Percentiles rank a stretch among this genome's conserved stretches.
phyloP scores from a whole-genome alignment of 768 basidiomycete genomes.

The Clathrus columnatus region DNA sequence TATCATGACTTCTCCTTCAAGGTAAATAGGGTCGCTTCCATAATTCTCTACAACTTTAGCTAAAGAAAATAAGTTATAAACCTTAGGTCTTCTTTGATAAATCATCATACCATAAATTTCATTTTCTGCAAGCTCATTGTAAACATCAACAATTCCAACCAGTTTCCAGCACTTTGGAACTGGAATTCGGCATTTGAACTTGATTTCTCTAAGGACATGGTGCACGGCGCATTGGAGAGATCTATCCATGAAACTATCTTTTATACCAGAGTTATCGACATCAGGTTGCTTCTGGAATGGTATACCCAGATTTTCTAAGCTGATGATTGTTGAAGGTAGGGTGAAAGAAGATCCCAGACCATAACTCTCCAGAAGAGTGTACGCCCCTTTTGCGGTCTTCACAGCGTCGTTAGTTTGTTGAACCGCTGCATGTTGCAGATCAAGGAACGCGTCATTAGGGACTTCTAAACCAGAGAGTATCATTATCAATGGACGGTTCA shows the following conservation, averaged over 20 bases:
- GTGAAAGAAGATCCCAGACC: constrained; percentile 52
- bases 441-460: constrained; percentile 41
- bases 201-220: constrained; percentile 57
- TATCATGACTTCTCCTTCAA: constrained; percentile 46
- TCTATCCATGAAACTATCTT: constrained; percentile 42
- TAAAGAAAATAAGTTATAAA: constrained; percentile 22
- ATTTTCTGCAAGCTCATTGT: constrained; percentile 39
- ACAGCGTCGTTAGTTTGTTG: constrained; percentile 35
- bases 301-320: constrained; percentile 40
- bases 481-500: constrained; percentile 65
- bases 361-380: constrained; percentile 41
- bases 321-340: constrained; percentile 42
- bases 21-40: constrained; percentile 22
- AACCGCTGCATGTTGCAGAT: constrained; percentile 45
- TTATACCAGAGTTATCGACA: constrained; percentile 1
- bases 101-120: constrained; percentile 44
- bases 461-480: constrained; percentile 54
- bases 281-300: background rate
- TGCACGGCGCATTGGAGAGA: constrained; percentile 46
- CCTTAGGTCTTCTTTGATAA: constrained; percentile 6
- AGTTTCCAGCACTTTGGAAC: constrained; percentile 54
- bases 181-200: constrained; percentile 56
- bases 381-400: constrained; percentile 34
- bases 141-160: constrained; percentile 64
- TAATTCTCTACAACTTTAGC: constrained; percentile 42